Base-by-base conservation (phyloP, 139 green algal genomes). In the Pycnococcus provasolii region DNA sequence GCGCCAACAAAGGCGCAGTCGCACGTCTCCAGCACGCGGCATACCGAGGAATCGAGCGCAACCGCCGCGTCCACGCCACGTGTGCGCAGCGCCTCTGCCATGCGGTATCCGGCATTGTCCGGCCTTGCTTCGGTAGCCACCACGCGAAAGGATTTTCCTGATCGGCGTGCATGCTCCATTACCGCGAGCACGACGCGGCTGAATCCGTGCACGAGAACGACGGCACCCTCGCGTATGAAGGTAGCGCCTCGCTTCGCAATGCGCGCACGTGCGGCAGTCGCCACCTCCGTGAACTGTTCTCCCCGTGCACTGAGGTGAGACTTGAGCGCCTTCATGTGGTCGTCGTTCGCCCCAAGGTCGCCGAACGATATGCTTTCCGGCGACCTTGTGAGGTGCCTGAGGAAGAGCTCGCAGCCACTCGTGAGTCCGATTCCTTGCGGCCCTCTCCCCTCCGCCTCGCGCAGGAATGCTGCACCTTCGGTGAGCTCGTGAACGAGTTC, bases 1-100 rank as follows among this genome's bases (percentile, higher is more conserved):
- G 90, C 91, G n/a, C 91, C 91, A 46, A 92, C 78, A 48, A 97
- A 75, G 60, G 95, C 90, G 69, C 95, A 82, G 75, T 95, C 85
- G 42, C 91, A 39, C 73, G 73, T 64, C 62, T 94, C 84, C 79
- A 96, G 84, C 4, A 75, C 77, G 63, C 87, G 91, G 0, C 76
- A 88, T n/a, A 90, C 87, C 4, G 68, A 85, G 40, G 71, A 81
- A 78, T 97, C 91, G 58, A 96, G 70, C 37, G 96, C 73, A 43
- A 95, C 64, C 0, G 81, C 91, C 5, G 85, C 80, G 3, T 89
- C 89, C 40, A 97, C 82, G 41, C 83, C 77, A 52, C 83, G 64
- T 55, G 85, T 80, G 45, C 81, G 71, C 55, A 96, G 78, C 55
- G 75, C 77, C 13, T 4, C 39, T 26, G 77, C 79, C 72, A 72